phyloP scores from a whole-genome alignment of 192 early-diverging fungal genomes.

The Coemansia sp. region DNA sequence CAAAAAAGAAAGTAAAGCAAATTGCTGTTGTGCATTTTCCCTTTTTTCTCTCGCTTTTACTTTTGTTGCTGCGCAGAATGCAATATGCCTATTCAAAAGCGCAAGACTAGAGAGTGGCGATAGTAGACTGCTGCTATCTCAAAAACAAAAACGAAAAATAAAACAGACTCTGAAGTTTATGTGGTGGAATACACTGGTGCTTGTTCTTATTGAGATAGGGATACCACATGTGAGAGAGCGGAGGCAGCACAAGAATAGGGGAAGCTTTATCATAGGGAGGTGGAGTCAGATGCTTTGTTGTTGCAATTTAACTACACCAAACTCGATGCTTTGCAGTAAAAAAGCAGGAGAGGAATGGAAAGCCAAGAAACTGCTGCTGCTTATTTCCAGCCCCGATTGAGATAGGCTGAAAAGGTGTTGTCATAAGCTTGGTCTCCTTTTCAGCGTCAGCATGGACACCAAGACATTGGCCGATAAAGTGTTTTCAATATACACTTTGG shows the following conservation, averaged over 20 bases:
- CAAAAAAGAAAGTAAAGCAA: not conserved
- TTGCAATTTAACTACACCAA: not conserved
- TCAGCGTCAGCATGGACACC: no score
- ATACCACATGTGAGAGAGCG: no score
- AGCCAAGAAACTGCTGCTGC: no score
- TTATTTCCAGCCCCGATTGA: not conserved
- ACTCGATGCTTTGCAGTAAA: not conserved
- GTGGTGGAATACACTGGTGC: not conserved
- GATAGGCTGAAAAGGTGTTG: not conserved
- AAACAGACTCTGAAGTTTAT: not conserved
- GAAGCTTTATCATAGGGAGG: not conserved
- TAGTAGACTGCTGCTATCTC: not conserved
- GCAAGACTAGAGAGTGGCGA: not conserved
- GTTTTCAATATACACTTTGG: not conserved
- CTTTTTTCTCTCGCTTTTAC: not conserved
- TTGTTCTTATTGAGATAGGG: not conserved
- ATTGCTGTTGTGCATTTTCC: not conserved
- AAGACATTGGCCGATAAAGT: not conserved
- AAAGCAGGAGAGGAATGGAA: not conserved
- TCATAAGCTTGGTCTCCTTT: no score
- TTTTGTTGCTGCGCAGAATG: conserved; percentile 3
- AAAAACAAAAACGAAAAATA: not conserved
- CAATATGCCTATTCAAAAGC: not conserved
- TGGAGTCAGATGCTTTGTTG: not conserved
- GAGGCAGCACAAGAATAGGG: not conserved